Evolutionary conservation across 192 early-diverging fungal genomes (phyloP).

Genomic region (Backusella tarrabulga): DNA sequence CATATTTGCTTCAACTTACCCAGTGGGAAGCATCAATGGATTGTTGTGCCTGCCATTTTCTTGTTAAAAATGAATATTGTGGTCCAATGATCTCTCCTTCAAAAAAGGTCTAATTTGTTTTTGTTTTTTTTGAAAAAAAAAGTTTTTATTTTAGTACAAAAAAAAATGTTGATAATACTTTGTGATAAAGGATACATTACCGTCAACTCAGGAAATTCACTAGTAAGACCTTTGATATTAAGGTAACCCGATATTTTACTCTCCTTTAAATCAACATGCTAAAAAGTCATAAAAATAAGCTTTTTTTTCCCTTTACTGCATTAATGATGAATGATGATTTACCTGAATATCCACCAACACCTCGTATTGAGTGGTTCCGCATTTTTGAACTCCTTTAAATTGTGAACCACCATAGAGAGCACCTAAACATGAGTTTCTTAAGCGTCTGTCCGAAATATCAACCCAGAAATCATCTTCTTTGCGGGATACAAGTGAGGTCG

Average conservation of each 20-base stretch:
- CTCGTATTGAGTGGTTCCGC: slow-evolving; percentile 59
- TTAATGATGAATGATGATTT: slow-evolving; percentile 4
- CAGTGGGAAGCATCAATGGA: slow-evolving; percentile 74
- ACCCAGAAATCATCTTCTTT: slow-evolving; percentile 27
- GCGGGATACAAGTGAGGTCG: slow-evolving; percentile 15
- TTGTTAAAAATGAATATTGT: slow-evolving; percentile 72
- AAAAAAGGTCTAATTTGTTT: slow-evolving; percentile 63
- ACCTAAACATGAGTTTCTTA: slow-evolving; percentile 21
- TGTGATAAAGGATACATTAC: slow-evolving; percentile 10
- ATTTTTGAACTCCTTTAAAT: slow-evolving; percentile 68
- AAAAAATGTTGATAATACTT: neutral
- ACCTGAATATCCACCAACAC: slow-evolving; percentile 77
- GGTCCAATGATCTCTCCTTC: slow-evolving; percentile 87
- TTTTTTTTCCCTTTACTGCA: neutral
- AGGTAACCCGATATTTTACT: slow-evolving; percentile 81
- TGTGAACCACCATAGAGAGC: slow-evolving; percentile 60
- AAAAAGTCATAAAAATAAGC: neutral
- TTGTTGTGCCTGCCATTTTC: slow-evolving; percentile 83
- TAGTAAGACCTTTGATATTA: slow-evolving; percentile 78
- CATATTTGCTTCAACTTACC: slow-evolving; percentile 40
- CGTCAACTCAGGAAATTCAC: slow-evolving; percentile 75
- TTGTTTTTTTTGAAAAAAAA: neutral
- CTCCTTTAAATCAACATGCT: slow-evolving; percentile 65
- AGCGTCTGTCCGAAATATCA: slow-evolving; percentile 25
- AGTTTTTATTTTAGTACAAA: neutral